Conservation (phyloP, 768 basidiomycete genomes). For the Leccinum sublutescens region DNA sequence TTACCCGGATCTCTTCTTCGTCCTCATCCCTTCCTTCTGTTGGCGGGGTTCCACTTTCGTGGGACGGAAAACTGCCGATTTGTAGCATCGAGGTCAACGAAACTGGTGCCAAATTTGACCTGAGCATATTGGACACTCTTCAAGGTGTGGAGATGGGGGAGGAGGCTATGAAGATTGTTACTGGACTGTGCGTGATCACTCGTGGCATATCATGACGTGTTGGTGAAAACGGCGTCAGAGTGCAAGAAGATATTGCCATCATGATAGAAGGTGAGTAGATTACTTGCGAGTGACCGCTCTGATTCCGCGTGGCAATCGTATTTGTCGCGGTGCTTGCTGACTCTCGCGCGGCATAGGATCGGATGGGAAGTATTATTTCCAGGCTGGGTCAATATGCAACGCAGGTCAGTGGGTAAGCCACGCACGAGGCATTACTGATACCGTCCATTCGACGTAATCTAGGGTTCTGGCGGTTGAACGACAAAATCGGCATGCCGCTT, state of each 20-base stretch:
- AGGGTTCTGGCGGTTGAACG: conserved; percentile 77
- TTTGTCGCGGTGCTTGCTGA: conserved; percentile 20
- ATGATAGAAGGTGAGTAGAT: conserved; percentile 54
- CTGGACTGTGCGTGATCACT: conserved; percentile 50
- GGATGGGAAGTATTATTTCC: conserved; percentile 73
- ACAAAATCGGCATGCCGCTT: conserved; percentile 71
- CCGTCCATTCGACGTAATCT: conserved; percentile 6
- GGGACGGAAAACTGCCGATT: conserved; percentile 48
- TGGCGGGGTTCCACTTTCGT: conserved; percentile 31
- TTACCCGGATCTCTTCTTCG: conserved; percentile 37
- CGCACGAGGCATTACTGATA: not conserved
- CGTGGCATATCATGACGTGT: not conserved
- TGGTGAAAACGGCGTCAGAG: conserved; percentile 30
- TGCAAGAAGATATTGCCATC: conserved; percentile 57
- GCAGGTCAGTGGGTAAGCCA: conserved; percentile 43
- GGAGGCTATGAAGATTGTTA: conserved; percentile 59
- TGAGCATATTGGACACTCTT: conserved; percentile 35
- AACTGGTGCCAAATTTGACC: conserved; percentile 45
- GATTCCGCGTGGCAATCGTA: conserved; percentile 6
- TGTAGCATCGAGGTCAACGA: conserved; percentile 51
- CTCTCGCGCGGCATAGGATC: conserved; percentile 40
- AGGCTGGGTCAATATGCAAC: conserved; percentile 66
- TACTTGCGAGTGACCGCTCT: conserved; percentile 17
- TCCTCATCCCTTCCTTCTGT: conserved; percentile 14
- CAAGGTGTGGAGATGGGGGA: conserved; percentile 33